phyloP scores from a whole-genome alignment of 2,329 filamentous ascomycete genomes.

The Alternaria conjuncta region DNA sequence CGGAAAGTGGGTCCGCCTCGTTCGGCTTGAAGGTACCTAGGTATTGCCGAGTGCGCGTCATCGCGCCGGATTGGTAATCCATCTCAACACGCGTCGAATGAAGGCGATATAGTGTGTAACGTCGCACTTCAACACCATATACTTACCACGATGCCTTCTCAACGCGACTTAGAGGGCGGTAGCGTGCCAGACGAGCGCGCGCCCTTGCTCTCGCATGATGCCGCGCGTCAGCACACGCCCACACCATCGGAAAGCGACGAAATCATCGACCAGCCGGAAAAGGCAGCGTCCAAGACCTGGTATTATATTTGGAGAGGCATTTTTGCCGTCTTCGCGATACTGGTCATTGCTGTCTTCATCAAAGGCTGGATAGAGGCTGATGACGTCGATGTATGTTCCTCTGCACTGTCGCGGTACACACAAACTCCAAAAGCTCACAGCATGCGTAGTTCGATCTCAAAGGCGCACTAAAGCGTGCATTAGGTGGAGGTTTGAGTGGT shows the following conservation, averaged over 20 bases:
- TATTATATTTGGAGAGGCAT: conserved; percentile 27
- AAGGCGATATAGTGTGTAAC: not conserved
- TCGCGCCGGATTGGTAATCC: conserved; percentile 8
- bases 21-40: not conserved
- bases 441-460: conserved; percentile 32
- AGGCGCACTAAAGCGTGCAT: conserved; percentile 32
- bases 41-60: conserved; percentile 8
- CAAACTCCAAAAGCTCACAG: not conserved
- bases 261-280: conserved; percentile 14
- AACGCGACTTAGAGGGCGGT: conserved; percentile 13
- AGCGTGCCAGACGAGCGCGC: conserved; percentile 24
- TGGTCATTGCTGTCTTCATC: conserved; percentile 27
- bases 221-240: not conserved
- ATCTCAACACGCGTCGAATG: not conserved
- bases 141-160: conserved; percentile 14
- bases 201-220: conserved; percentile 24
- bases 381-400: conserved; percentile 32
- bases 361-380: conserved; percentile 38
- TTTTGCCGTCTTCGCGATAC: conserved; percentile 16
- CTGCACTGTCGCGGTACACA: not conserved
- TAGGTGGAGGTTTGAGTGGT: conserved; percentile 38
- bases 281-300: conserved; percentile 19
- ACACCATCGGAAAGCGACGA: conserved; percentile 11
- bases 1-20: not conserved
- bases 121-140: not conserved